Base-by-base conservation (phyloP, 495 filamentous ascomycete species). In the Penicillium maclennaniae region DNA sequence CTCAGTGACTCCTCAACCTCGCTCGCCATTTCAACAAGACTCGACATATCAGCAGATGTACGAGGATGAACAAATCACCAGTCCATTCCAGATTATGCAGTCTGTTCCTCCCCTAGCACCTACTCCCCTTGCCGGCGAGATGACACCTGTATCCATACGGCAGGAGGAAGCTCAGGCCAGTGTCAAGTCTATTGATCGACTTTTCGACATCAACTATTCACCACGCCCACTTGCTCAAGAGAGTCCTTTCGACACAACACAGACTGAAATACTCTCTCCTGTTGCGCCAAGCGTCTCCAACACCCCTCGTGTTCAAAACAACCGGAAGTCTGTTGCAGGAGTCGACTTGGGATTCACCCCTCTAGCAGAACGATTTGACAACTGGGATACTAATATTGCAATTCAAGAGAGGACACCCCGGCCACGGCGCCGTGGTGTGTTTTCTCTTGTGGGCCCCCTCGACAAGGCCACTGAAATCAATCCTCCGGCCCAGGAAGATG, bases 311-410 rank as follows among this genome's bases (percentile, higher is more conserved):
- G 20, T 40, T 20, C 26, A n/a, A 40, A 51, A 56, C 44, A 31
- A 69, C 56, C 61, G 45, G 43, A 62, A 53, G 54, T 51, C 62
- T 51, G 49, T 60, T 49, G 60, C 57, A 39, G 66, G 66, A 50
- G 42, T 62, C 47, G 41, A 60, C 31, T 49, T 82, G 36, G 80
- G 79, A 15, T 84, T 88, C 43, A 86, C 84, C 3, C 80, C 84
- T 12, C 65, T 89, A 16, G 81, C 83, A 19, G 64, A 75, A 7
- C 79, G 85, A 52, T 65, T 89, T 7, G 77, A 69, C 50, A 67
- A 73, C 6, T 88, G 87, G 85, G 75, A 76, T 49, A 75, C 83
- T 41, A 73, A 59, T 37, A 79, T 74, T 34, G 72, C 79, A 3
- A 65, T 69, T 6, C 77, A 84, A 59, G 61, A 58, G 14, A 66